phyloP scores from a whole-genome alignment of 208 protist genomes.

The Trichomonas tenax region DNA sequence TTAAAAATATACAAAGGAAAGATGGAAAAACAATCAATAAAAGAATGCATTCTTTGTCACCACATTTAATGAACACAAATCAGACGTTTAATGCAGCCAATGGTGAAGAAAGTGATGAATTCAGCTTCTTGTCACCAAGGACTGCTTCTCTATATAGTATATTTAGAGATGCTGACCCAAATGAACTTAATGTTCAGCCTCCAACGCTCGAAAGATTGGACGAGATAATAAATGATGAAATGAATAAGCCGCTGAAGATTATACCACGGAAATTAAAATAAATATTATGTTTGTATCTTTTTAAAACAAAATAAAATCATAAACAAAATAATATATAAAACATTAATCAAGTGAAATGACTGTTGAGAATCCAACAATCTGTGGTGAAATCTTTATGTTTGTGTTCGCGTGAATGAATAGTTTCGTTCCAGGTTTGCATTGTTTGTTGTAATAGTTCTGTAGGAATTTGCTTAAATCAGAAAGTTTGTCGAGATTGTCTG shows the following conservation, averaged over 20 bases:
- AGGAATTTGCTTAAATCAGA: background rate
- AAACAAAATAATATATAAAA: background rate
- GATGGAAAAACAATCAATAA: background rate
- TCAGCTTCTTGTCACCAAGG: background rate
- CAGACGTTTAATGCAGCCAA: background rate
- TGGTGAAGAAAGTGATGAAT: background rate
- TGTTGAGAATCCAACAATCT: background rate
- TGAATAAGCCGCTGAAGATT: background rate
- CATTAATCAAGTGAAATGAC: background rate
- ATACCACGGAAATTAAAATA: background rate
- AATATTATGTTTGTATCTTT: background rate
- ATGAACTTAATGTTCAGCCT: background rate
- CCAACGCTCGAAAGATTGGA: background rate
- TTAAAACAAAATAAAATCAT: background rate
- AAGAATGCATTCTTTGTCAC: background rate
- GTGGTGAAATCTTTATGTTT: background rate
- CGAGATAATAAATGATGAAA: background rate
- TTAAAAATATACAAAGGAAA: background rate
- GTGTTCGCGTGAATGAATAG: background rate
- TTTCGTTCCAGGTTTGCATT: background rate
- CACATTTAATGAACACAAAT: background rate
- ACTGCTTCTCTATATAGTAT: background rate
- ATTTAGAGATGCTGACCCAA: background rate
- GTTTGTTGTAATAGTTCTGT: background rate
- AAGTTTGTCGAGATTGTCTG: background rate